A percentile compares a stretch with the other conserved stretches of the same genome.
phyloP scores from a whole-genome alignment of 148 eudicot genomes.

The Nyssa sinensis region DNA sequence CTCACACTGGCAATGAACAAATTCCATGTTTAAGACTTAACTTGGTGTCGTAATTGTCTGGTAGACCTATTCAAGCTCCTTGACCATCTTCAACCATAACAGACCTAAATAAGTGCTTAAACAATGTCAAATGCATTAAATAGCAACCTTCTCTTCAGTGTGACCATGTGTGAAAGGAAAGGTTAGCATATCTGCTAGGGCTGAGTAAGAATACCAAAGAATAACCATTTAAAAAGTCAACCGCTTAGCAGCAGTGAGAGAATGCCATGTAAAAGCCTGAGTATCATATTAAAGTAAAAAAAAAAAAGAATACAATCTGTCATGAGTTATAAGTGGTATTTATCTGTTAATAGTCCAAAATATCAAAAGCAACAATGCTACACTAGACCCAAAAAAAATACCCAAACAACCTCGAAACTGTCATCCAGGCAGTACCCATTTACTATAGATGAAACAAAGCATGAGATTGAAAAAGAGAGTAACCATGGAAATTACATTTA shows the following conservation, averaged over 20 bases:
- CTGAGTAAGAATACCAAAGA: not conserved
- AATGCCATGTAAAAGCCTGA: not conserved
- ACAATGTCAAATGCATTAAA: not conserved
- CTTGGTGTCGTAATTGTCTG: not conserved
- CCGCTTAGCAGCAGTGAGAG: not conserved
- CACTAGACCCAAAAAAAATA: not conserved
- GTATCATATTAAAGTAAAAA: no score
- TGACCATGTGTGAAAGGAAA: not conserved
- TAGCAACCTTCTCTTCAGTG: not conserved
- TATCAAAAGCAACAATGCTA: not conserved
- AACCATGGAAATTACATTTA: not conserved
- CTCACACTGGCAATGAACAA: not conserved
- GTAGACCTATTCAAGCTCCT: not conserved
- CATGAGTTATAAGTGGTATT: no score
- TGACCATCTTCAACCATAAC: not conserved
- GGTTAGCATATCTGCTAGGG: not conserved
- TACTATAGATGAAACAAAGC: not conserved
- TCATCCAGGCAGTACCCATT: not conserved
- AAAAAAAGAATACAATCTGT: no score
- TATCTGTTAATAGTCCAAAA: not conserved
- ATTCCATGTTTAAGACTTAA: not conserved
- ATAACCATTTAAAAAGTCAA: not conserved
- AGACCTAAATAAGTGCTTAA: not conserved
- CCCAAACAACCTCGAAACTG: no score
- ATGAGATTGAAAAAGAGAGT: not conserved